phyloP scores from a whole-genome alignment of 1,284 basidiomycete genomes.

The Ganoderma resinaceum region DNA sequence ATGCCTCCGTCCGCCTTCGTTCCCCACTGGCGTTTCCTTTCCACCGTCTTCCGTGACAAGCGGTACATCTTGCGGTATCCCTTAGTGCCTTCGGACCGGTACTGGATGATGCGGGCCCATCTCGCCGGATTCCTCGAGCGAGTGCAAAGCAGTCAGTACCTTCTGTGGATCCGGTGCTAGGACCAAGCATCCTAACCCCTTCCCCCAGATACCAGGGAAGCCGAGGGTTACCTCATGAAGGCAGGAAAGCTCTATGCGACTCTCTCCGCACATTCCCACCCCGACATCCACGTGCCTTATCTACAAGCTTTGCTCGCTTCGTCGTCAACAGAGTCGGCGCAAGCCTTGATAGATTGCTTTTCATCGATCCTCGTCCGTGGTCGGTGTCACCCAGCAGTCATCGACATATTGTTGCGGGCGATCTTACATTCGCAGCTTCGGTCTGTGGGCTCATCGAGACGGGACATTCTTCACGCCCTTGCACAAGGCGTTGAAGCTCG shows the following conservation, averaged over 20 bases:
- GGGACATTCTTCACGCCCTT: slow-evolving; percentile 19
- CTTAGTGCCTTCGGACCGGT: slow-evolving; percentile 45
- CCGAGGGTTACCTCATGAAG: slow-evolving; percentile 25
- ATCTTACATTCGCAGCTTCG: slow-evolving; percentile 25
- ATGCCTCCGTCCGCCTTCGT: slow-evolving; percentile 29
- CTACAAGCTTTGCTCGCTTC: slow-evolving; percentile 32
- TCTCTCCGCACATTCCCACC: slow-evolving; percentile 19
- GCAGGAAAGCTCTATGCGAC: slow-evolving; percentile 37
- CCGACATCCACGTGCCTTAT: slow-evolving; percentile 36
- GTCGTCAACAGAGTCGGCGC: slow-evolving; percentile 10
- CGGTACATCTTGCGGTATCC: slow-evolving; percentile 24
- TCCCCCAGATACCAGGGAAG: slow-evolving; percentile 16
- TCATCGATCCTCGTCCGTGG: slow-evolving; percentile 25
- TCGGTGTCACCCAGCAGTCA: slow-evolving; percentile 33
- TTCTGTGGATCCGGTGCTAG: neutral
- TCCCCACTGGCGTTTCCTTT: slow-evolving; percentile 46
- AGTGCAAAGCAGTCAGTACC: slow-evolving; percentile 6
- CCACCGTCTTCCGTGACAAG: slow-evolving; percentile 40
- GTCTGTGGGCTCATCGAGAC: slow-evolving; percentile 7
- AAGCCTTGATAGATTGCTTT: slow-evolving; percentile 23
- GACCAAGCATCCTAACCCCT: slow-evolving; percentile 11
- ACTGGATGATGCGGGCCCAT: slow-evolving; percentile 50
- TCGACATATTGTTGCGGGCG: slow-evolving; percentile 39
- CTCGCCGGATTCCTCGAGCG: slow-evolving; percentile 32
- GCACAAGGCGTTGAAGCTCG: slow-evolving; percentile 8